Evolutionary conservation across 768 basidiomycete species (phyloP), one percentile per base, ranked within the genome.

Genomic region (Auricularia heimuer): DNA sequence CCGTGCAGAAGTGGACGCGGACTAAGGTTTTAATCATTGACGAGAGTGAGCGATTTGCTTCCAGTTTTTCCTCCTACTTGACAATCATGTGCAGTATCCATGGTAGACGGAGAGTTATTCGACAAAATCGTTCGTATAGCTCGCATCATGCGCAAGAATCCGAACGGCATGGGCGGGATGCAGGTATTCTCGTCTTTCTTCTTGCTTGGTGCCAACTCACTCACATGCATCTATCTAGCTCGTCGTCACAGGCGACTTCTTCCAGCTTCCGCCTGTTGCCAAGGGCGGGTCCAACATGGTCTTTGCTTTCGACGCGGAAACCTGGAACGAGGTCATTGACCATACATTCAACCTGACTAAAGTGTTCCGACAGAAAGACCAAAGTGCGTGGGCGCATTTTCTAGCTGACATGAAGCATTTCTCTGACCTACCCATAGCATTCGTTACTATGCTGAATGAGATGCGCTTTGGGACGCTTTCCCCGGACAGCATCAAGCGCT

Each of bases 391-490:
- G 29, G 29, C 29, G 29, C 29, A 29, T 29, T 29, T 29, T 29
- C 29, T 3, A 29, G 29, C 29, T 3, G 29, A 29, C 29, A 29
- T 29, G 29, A 29, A 29, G 29, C 54, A 39, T 56, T 18, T 56
- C 54, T 56, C 54, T 29, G 29, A 29, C 29, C 29, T 29, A 29
- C 29, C 29, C 29, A 29, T 72, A 94, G 94, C 86, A 63, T 98
- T 99, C 72, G 84, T 99, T 62, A 82, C 92, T 74, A 98, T 98
- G 94, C 79, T 98, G 62, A 99, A 98, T 72, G 94, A 98, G 74
- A 98, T 98, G 97, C 86, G 97, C 16, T 96, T 93, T 69, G 97
- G 97, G 3, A 77, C 69, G 18, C 75, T 98, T 37, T 82, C 86
- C 0, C 67, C 71, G 2, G 76, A 78, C 24, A 94, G 94, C 0